Conservation (phyloP, 148 eudicot species). For the Dysphania ambrosioides region DNA sequence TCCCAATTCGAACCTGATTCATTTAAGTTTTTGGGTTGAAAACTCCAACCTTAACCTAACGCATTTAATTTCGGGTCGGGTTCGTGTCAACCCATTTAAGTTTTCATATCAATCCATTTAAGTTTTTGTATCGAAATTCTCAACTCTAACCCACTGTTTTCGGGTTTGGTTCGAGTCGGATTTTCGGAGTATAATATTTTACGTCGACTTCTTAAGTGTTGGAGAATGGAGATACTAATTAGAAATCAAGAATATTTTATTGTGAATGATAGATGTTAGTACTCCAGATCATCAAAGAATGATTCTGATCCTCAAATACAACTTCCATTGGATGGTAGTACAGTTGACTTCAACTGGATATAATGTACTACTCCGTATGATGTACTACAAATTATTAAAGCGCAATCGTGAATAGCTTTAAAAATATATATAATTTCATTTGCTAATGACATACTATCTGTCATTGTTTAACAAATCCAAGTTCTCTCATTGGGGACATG, state of each 20-base stretch:
- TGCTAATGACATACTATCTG: not conserved
- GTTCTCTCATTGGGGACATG: not conserved
- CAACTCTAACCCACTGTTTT: no score
- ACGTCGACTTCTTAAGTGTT: not conserved
- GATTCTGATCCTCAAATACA: not conserved
- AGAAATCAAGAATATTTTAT: no score
- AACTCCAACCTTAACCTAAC: no score
- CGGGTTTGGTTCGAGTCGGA: no score
- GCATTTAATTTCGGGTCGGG: no score
- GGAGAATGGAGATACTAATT: not conserved
- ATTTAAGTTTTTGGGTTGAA: no score
- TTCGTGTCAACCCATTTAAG: no score
- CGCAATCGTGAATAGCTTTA: not conserved
- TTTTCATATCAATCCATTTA: no score
- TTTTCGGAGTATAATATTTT: not conserved
- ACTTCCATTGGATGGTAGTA: not conserved
- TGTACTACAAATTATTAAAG: not conserved
- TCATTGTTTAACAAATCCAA: not conserved
- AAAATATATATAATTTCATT: not conserved
- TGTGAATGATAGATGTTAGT: not conserved
- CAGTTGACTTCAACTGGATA: not conserved
- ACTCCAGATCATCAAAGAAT: not conserved
- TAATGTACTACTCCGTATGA: not conserved
- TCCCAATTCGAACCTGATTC: no score
- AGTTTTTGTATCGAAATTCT: no score